phyloP scores from a whole-genome alignment of 768 basidiomycete species.

The Naganishia antarctica region DNA sequence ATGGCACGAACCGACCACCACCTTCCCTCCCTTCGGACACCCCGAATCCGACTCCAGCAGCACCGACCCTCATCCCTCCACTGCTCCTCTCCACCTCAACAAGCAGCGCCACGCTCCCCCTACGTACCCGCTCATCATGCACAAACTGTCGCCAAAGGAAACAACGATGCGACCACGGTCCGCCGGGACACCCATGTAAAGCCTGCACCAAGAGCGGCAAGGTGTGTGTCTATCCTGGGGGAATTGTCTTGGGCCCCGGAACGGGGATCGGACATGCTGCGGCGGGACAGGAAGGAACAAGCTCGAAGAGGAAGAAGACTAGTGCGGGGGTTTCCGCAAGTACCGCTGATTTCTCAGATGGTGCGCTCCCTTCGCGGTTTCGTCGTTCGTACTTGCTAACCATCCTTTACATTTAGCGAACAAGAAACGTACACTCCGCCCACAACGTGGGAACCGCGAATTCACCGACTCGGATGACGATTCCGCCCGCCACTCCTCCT shows the following conservation, averaged over 20 bases:
- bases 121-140: conserved; percentile 11
- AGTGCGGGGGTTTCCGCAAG: too few species aligned
- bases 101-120: background rate
- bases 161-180: conserved; percentile 16
- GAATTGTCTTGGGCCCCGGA: background rate
- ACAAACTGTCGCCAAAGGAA: conserved; percentile 12
- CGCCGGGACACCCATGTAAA: background rate
- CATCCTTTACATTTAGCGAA: background rate
- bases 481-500: background rate
- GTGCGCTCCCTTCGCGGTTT: too few species aligned
- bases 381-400: too few species aligned
- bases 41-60: background rate
- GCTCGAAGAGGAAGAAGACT: too few species aligned
- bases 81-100: background rate
- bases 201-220: conserved; percentile 2
- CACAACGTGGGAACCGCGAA: background rate
- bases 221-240: conserved; percentile 12
- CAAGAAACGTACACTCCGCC: background rate
- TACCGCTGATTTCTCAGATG: too few species aligned
- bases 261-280: background rate
- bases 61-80: background rate
- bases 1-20: background rate
- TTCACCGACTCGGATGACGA: conserved; percentile 14
- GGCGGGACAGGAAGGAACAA: background rate
- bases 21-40: background rate